These are phyloP conservation scores for Priceomyces carsonii DNA, from an alignment of 805 yeast genomes.

Conservation along the genomic window DNA sequence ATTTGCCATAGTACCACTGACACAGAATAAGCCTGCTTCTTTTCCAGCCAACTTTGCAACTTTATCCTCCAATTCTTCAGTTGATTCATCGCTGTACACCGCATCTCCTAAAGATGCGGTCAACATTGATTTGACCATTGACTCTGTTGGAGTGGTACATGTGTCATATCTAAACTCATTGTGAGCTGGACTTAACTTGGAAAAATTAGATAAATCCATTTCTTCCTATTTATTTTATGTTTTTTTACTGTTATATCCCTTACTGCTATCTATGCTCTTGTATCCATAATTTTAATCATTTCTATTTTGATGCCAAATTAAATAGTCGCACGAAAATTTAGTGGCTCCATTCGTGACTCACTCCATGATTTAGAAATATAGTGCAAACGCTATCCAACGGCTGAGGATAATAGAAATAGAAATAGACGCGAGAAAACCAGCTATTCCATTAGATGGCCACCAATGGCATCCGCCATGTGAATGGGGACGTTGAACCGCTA, in stretches of 20 bases:
- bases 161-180: constrained; percentile 65
- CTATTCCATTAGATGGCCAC: too few species aligned
- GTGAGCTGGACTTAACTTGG: constrained; percentile 23
- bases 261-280: too few species aligned
- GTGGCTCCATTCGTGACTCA: too few species aligned
- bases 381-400: too few species aligned
- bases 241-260: background rate
- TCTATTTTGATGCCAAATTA: too few species aligned
- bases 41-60: constrained; percentile 39
- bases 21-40: constrained; percentile 41
- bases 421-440: too few species aligned
- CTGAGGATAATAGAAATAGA: too few species aligned
- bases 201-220: constrained; percentile 16
- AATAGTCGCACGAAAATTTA: too few species aligned
- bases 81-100: constrained; percentile 39
- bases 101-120: constrained; percentile 41
- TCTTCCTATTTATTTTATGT: background rate
- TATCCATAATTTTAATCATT: too few species aligned
- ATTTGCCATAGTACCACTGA: constrained; percentile 43
- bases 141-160: constrained; percentile 80
- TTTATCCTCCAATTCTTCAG: constrained; percentile 32
- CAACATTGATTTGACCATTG: constrained; percentile 59
- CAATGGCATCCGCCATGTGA: too few species aligned
- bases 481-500: too few species aligned
- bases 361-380: too few species aligned